These are phyloP conservation scores for Candida rishiriensis DNA, from an alignment of 805 yeast genomes.

Conservation along the genomic window DNA sequence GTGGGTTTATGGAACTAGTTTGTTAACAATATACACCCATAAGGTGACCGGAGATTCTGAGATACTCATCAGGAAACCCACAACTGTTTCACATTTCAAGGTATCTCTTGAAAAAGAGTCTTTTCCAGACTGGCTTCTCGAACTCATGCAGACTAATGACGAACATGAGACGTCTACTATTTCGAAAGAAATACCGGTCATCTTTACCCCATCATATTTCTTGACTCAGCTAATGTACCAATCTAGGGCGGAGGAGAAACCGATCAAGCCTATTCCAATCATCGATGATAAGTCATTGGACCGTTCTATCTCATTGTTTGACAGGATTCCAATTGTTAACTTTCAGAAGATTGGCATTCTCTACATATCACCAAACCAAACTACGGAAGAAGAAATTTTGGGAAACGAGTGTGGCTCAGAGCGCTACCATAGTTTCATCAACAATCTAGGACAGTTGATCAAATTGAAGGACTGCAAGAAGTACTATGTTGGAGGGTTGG, in stretches of 20 bases:
- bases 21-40: slow-evolving; percentile 55
- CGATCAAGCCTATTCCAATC: slow-evolving; percentile 16
- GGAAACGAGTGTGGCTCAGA: slow-evolving; percentile 60
- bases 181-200: slow-evolving; percentile 13
- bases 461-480: slow-evolving; percentile 49
- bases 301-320: slow-evolving; percentile 60
- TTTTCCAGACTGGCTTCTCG: slow-evolving; percentile 26
- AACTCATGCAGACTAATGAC: slow-evolving; percentile 7
- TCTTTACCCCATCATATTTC: slow-evolving; percentile 20
- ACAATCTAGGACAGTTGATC: slow-evolving; percentile 56
- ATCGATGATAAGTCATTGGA: slow-evolving; percentile 30
- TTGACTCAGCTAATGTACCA: slow-evolving; percentile 17
- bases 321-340: slow-evolving; percentile 71
- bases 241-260: slow-evolving; percentile 3
- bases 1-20: slow-evolving; percentile 61
- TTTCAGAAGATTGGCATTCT: slow-evolving; percentile 76
- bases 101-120: slow-evolving; percentile 38
- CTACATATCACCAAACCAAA: slow-evolving; percentile 68
- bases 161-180: not conserved
- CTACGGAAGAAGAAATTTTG: slow-evolving; percentile 58
- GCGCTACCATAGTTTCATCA: slow-evolving; percentile 56
- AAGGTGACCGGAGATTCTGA: slow-evolving; percentile 45
- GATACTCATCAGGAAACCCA: slow-evolving; percentile 57
- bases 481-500: slow-evolving; percentile 74
- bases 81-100: slow-evolving; percentile 51